phyloP scores from a whole-genome alignment of 2,329 filamentous ascomycete genomes.

The Sarocladiaceae sp. region DNA sequence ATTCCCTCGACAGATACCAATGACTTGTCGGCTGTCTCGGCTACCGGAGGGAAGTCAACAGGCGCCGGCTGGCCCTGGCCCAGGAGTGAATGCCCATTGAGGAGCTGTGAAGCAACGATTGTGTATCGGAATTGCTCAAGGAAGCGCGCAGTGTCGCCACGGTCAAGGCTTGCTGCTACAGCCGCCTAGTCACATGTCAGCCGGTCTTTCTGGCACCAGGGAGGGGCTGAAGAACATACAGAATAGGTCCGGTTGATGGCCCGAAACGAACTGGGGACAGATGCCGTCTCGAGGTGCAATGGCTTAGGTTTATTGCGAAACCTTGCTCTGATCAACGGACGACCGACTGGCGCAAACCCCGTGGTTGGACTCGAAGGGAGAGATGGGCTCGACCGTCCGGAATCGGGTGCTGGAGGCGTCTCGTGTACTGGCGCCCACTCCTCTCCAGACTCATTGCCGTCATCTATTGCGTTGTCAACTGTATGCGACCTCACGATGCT shows the following conservation, averaged over 20 bases:
- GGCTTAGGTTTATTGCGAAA: conserved; percentile 40
- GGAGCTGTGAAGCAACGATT: conserved; percentile 84
- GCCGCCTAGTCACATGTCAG: conserved; percentile 47
- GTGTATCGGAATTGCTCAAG: conserved; percentile 91
- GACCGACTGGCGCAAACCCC: conserved; percentile 51
- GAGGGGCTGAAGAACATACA: conserved; percentile 30
- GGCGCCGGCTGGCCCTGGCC: conserved; percentile 24
- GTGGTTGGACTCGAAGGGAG: conserved; percentile 43
- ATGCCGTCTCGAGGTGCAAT: not conserved
- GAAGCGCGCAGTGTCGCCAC: conserved; percentile 78
- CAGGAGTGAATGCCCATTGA: conserved; percentile 63
- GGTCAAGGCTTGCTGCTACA: conserved; percentile 67
- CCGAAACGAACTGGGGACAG: conserved; percentile 22
- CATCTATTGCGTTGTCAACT: conserved; percentile 30
- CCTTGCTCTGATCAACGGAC: conserved; percentile 48
- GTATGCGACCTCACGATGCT: no score
- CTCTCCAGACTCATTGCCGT: conserved; percentile 39
- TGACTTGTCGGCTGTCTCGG: conserved; percentile 4
- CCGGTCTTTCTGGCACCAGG: not conserved
- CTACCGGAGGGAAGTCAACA: conserved; percentile 11
- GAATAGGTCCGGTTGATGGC: conserved; percentile 47
- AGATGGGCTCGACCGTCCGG: conserved; percentile 34
- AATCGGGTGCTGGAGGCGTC: conserved; percentile 20
- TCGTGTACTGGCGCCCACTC: conserved; percentile 42
- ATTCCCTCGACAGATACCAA: conserved; percentile 39